phyloP scores from a whole-genome alignment of 805 yeast species.

The Monosporozyma servazzii region DNA sequence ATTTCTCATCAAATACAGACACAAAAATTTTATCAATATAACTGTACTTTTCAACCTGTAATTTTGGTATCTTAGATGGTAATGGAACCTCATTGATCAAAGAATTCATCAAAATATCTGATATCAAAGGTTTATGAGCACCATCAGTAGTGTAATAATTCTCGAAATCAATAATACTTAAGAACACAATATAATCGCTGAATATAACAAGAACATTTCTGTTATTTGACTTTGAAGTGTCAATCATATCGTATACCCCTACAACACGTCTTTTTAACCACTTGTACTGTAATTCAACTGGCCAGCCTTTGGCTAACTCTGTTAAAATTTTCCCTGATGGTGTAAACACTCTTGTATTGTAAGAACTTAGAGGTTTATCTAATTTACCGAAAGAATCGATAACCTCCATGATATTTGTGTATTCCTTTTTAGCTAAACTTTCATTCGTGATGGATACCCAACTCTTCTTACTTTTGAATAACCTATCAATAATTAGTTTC shows the following conservation, averaged over 20 bases:
- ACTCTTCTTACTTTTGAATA: constrained; percentile 45
- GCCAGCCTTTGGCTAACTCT: constrained; percentile 83
- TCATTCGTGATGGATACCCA: constrained; percentile 19
- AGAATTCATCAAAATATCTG: constrained; percentile 85
- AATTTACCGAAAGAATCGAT: constrained; percentile 75
- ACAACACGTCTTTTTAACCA: constrained; percentile 85
- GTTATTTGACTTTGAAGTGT: constrained; percentile 27
- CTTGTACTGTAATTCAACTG: constrained; percentile 73
- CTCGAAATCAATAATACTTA: constrained; percentile 42
- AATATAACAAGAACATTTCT: constrained; percentile 63
- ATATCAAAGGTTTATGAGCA: constrained; percentile 42
- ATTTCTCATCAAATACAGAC: constrained; percentile 31
- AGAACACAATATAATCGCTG: constrained; percentile 66
- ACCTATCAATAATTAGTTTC: constrained; percentile 56
- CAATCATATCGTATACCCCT: constrained; percentile 49
- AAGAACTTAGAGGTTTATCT: constrained; percentile 35
- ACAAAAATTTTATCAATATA: constrained; percentile 47
- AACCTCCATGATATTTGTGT: constrained; percentile 48
- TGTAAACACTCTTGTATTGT: constrained; percentile 65
- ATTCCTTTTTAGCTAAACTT: constrained; percentile 32
- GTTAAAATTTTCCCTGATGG: constrained; percentile 85
- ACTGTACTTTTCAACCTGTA: constrained; percentile 64
- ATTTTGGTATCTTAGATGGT: constrained; percentile 49
- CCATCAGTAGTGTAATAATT: constrained; percentile 14
- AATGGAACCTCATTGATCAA: constrained; percentile 78